These are phyloP conservation scores for Primulina huaijiensis DNA, from an alignment of 257 asterid species.

Conservation along the genomic window DNA sequence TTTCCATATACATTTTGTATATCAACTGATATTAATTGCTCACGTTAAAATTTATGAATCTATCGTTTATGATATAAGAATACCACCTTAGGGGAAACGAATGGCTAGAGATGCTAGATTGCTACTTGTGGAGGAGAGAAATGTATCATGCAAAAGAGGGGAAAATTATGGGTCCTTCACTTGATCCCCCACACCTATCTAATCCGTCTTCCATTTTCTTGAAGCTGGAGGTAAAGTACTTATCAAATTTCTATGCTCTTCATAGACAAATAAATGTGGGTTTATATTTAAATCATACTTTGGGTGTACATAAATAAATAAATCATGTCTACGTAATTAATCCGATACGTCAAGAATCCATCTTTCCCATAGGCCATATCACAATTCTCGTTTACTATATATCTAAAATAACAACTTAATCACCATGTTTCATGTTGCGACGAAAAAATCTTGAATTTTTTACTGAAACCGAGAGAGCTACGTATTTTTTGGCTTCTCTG, in stretches of 20 bases:
- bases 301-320: no score
- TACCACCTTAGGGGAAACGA: neutral
- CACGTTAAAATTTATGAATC: no score
- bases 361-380: neutral
- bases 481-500: no score
- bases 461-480: neutral
- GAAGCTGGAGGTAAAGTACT: neutral
- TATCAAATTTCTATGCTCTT: neutral
- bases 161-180: neutral
- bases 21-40: no score
- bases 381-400: no score
- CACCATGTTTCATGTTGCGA: no score
- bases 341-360: neutral
- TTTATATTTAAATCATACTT: no score
- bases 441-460: neutral
- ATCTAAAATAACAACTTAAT: neutral
- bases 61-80: neutral
- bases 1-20: no score
- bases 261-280: no score
- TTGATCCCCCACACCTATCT: neutral
- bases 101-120: neutral
- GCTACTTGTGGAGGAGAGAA: neutral
- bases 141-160: no score
- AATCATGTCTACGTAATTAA: no score
- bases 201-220: neutral